These are phyloP conservation scores for Simplicillium sp. DNA, from an alignment of 2,329 filamentous ascomycete species.

Conservation along the genomic window DNA sequence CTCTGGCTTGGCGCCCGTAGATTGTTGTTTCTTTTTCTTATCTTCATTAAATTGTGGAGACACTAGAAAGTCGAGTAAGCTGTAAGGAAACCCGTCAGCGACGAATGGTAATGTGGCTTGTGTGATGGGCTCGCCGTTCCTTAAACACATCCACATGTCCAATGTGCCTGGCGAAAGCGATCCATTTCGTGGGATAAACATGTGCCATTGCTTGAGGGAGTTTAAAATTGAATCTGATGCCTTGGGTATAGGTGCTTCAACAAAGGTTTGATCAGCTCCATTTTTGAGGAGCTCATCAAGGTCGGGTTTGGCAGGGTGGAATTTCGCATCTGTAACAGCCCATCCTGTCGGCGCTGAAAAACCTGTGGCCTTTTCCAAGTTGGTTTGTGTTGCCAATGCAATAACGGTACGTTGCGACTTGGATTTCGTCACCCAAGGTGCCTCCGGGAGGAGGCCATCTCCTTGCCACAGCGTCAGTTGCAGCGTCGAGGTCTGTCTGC, in stretches of 20 bases:
- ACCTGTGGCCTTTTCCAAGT: slow-evolving; percentile 17
- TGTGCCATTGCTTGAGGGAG: not conserved
- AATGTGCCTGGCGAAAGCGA: slow-evolving; percentile 4
- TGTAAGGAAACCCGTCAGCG: slow-evolving; percentile 53
- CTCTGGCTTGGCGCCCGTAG: not conserved
- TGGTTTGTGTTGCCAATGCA: slow-evolving; percentile 21
- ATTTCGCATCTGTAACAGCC: slow-evolving; percentile 9
- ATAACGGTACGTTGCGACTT: slow-evolving; percentile 18
- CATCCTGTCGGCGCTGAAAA: slow-evolving; percentile 18
- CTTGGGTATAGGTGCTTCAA: slow-evolving; percentile 1
- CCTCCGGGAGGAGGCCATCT: slow-evolving; percentile 12
- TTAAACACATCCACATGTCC: slow-evolving; percentile 58
- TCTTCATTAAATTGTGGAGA: slow-evolving; percentile 36
- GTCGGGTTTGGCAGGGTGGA: slow-evolving; percentile 9
- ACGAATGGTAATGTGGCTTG: slow-evolving; percentile 53
- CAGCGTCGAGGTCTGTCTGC: slow-evolving; percentile 22
- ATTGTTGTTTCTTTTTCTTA: slow-evolving; percentile 9
- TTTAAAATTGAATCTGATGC: not conserved
- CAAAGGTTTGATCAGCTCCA: slow-evolving; percentile 11
- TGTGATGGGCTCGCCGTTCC: slow-evolving; percentile 49
- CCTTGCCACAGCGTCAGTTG: slow-evolving; percentile 26
- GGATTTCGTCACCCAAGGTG: slow-evolving; percentile 18
- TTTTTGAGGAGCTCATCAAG: slow-evolving; percentile 7
- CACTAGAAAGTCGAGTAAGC: slow-evolving; percentile 11
- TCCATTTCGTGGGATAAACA: slow-evolving; percentile 3